Evolutionary conservation across 306 rosid species (phyloP), one percentile per base, ranked within the genome.

Genomic region (Prunus persica): DNA sequence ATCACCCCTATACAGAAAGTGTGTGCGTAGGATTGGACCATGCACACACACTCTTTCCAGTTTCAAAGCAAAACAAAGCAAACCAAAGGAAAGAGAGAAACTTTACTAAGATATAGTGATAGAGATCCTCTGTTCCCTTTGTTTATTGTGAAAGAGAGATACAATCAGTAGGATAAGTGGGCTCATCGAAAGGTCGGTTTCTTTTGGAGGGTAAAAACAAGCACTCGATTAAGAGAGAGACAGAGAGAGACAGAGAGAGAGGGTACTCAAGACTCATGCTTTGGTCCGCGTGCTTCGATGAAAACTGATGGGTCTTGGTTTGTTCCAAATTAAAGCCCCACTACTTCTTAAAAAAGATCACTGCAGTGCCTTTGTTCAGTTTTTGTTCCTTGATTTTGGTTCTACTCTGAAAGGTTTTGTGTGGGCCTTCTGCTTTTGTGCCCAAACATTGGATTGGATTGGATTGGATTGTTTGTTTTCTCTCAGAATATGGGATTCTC

Each of bases 201-300:
- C 96, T 84, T 89, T 89, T 80, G 62, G 75, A 34, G 70, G 74
- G 65, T 76, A 81, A 85, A 77, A 78, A 86, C 82, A 85, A 80
- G 88, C 72, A 82, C 75, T 80, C 78, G 73, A 86, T 83, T 84
- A 65, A 77, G 76, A 65, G 76, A 77, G 65, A 66, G 28, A 54
- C 22, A 18, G 24, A n/a, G 52, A 45, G 67, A 19, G 62, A 30
- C 41, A 34, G 65, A 69, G 60, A 24, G 55, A 47, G 55, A 12
- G n/a, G 55, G 55, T n/a, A 14, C 51, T 43, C 38, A 56, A 65
- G 81, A 84, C 82, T 80, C 81, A 30, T 83, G 93, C 96, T 87
- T 96, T 57, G 97, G 77, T 84, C 78, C 87, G 90, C 98, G 97
- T 92, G 97, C 95, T 83, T 90, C 81, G 90, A 90, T 85, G 81